These are phyloP conservation scores for Pseudopithomyces maydicus DNA, from an alignment of 2,329 filamentous ascomycete genomes.

Conservation along the genomic window DNA sequence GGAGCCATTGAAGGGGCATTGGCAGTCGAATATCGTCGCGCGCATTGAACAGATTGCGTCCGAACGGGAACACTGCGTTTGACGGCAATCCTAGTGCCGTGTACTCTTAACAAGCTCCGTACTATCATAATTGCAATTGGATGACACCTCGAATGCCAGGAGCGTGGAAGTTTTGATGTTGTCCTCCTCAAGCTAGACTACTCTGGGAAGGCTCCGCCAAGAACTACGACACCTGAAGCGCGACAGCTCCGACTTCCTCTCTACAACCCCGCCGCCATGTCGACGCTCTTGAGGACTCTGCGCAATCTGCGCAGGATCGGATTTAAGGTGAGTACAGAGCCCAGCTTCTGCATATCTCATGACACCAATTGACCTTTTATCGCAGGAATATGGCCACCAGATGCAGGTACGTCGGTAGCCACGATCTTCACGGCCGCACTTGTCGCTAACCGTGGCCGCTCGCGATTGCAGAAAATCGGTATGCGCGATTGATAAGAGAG, in stretches of 20 bases:
- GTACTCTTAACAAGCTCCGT: conserved; percentile 32
- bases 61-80: conserved; percentile 22
- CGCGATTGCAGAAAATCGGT: conserved; percentile 45
- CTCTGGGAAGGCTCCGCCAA: conserved; percentile 3
- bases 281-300: conserved; percentile 84
- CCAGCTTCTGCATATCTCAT: conserved; percentile 14
- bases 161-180: conserved; percentile 33
- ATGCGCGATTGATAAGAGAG: conserved; percentile 14
- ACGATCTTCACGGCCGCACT: conserved; percentile 23
- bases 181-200: conserved; percentile 18
- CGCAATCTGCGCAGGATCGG: conserved; percentile 87
- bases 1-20: conserved; percentile 32
- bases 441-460: conserved; percentile 29
- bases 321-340: conserved; percentile 68
- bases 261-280: conserved; percentile 68
- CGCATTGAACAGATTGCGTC: conserved; percentile 19
- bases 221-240: conserved; percentile 18
- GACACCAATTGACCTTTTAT: conserved; percentile 37
- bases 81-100: conserved; percentile 23
- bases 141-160: background rate
- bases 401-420: conserved; percentile 72
- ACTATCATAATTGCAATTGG: conserved; percentile 38
- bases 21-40: conserved; percentile 42
- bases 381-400: conserved; percentile 87
- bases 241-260: conserved; percentile 24